phyloP scores from a whole-genome alignment of 768 basidiomycete species.

The Paxillus involutus region DNA sequence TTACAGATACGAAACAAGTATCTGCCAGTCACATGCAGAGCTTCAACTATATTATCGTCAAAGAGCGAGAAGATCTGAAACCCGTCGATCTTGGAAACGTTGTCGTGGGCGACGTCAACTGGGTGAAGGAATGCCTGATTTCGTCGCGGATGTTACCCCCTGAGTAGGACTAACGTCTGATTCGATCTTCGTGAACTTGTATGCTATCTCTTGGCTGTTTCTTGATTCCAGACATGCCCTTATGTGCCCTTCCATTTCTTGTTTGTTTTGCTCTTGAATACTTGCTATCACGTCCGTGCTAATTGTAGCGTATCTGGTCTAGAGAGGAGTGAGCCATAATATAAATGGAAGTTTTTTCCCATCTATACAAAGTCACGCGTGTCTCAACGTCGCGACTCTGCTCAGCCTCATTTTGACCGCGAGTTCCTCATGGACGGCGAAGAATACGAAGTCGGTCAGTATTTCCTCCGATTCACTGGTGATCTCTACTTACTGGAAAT shows the following conservation, averaged over 20 bases:
- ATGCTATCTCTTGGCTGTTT: constrained; percentile 2
- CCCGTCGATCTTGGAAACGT: constrained; percentile 28
- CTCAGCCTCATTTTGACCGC: background rate
- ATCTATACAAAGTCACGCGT: background rate
- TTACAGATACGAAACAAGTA: constrained; percentile 41
- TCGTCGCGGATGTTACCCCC: constrained; percentile 51
- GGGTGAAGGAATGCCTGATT: constrained; percentile 80
- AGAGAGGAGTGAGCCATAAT: constrained; percentile 2
- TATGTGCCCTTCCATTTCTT: background rate
- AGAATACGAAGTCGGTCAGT: constrained; percentile 72
- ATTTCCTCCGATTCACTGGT: background rate
- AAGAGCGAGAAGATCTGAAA: constrained; percentile 36
- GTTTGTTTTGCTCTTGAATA: constrained; percentile 1
- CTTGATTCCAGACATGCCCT: background rate
- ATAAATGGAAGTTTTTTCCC: constrained; percentile 21
- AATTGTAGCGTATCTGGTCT: constrained; percentile 9
- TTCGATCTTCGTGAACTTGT: background rate
- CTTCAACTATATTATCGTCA: constrained; percentile 67
- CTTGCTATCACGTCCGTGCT: constrained; percentile 4
- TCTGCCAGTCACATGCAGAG: constrained; percentile 20
- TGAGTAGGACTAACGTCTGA: constrained; percentile 7
- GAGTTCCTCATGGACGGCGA: constrained; percentile 37
- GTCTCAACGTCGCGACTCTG: background rate
- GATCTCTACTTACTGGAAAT: constrained; percentile 1
- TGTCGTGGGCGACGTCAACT: constrained; percentile 54